Evolutionary conservation across 352 stramenopile species (phyloP), one percentile per base, ranked within the genome.

Genomic region (Peronospora belbahrii): DNA sequence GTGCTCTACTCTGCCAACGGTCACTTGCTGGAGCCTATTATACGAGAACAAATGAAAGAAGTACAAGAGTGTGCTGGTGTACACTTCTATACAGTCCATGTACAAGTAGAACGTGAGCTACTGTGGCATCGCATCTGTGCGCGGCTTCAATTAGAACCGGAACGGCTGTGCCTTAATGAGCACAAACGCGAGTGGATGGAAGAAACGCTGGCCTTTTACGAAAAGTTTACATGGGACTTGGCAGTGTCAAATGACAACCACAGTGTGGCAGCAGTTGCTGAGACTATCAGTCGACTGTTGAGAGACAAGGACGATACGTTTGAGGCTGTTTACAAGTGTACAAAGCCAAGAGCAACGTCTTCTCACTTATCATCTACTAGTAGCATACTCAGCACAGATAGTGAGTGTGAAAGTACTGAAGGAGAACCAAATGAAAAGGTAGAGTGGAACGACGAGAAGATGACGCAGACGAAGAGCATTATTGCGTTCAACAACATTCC

Each of bases 51-150:
- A 39, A 90, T 94, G 75, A 57, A 62, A 18, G 83, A 95, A 53
- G 79, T 94, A 22, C 56, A 87, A 24, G 38, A 83, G 36, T 75
- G 71, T 52, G 76, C 78, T 14, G 63, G 70, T 27, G 74, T 95
- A 33, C 67, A 87, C 48, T 91, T 95, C 65, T 83, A 89, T 55
- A 93, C 77, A 13, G 69, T 93, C 36, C 80, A 93, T 52, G 62
- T 95, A 19, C 59, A 66, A 24, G 84, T 95, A 22, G 76, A 90
- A 31, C 59, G 58, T 3, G 79, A 91, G 20, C 27, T 88, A 15
- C 53, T 95, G 13, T 95, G 82, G 82, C 50, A 54, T 24, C 82
- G 84, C 50, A 94, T 95, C 44, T 41, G 62, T 6, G 56, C n/a
- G n/a, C n/a, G n/a, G n/a, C n/a, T n/a, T n/a, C n/a, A n/a, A n/a